These are phyloP conservation scores for Geotrichum reessii DNA, from an alignment of 1,139 yeast species.

Conservation along the genomic window DNA sequence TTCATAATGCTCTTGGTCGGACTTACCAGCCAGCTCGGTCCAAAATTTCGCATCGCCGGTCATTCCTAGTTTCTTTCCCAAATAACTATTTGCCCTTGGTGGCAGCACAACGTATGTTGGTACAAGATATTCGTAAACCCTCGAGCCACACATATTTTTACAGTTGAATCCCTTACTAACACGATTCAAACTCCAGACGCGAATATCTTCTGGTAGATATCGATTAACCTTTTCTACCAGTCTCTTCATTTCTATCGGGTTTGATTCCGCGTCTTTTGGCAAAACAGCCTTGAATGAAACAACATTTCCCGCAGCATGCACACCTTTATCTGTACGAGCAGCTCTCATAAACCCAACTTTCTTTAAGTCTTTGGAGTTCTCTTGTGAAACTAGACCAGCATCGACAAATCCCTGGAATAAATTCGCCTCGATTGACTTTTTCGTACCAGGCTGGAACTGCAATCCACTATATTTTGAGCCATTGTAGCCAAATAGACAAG, in stretches of 20 bases:
- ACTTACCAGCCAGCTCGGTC: constrained; percentile 28
- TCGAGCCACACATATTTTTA: constrained; percentile 87
- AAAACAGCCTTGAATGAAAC: constrained; percentile 81
- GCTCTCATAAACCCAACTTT: constrained; percentile 91
- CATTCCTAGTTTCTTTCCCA: constrained; percentile 11
- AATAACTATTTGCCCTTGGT: constrained; percentile 55
- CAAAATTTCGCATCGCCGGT: constrained; percentile 14
- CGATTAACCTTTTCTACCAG: constrained; percentile 67
- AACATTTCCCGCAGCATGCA: constrained; percentile 96
- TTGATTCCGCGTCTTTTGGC: constrained; percentile 53
- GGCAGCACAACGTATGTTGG: constrained; percentile 88
- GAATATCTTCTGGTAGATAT: constrained; percentile 72
- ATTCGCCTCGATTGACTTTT: constrained; percentile 90
- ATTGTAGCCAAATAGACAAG: constrained; percentile 90
- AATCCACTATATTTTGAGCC: constrained; percentile 98
- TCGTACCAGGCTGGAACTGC: constrained; percentile 84
- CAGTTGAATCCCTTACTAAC: constrained; percentile 90
- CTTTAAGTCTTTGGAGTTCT: constrained; percentile 83
- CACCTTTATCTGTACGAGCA: constrained; percentile 97
- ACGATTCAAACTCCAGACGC: constrained; percentile 89
- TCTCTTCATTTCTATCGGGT: constrained; percentile 32
- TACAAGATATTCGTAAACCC: constrained; percentile 85
- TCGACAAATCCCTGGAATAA: constrained; percentile 74
- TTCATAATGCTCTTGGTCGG: constrained; percentile 48
- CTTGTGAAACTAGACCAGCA: constrained; percentile 87